These are phyloP conservation scores for Mycena rebaudengoi DNA, from an alignment of 768 basidiomycete species.

Conservation along the genomic window DNA sequence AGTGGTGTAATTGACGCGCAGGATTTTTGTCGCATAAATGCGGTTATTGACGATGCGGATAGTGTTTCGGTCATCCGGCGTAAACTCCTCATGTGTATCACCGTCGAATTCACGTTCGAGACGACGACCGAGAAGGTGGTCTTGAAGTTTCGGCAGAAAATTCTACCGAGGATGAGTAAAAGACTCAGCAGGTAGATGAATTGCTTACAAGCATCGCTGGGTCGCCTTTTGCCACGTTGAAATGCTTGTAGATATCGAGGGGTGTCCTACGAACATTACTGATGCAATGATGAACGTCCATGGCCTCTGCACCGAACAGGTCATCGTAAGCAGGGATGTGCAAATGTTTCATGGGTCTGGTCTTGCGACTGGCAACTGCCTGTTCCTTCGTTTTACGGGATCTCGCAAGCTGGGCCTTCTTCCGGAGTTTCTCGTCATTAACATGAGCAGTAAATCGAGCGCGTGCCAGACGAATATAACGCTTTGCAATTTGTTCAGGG, in stretches of 20 bases:
- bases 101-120: slow-evolving; percentile 35
- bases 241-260: slow-evolving; percentile 29
- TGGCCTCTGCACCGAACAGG: background rate
- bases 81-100: slow-evolving; percentile 36
- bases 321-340: background rate
- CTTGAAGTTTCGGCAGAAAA: slow-evolving; percentile 43
- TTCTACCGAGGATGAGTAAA: slow-evolving; percentile 22
- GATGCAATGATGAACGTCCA: slow-evolving; percentile 25
- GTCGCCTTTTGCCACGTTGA: slow-evolving; percentile 22
- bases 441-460: background rate
- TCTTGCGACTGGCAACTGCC: slow-evolving; percentile 21
- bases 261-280: slow-evolving; percentile 27
- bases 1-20: slow-evolving; percentile 46
- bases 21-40: slow-evolving; percentile 35
- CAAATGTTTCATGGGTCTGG: background rate
- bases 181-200: slow-evolving; percentile 5
- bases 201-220: slow-evolving; percentile 30
- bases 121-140: slow-evolving; percentile 44
- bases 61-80: slow-evolving; percentile 28
- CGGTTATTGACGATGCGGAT: slow-evolving; percentile 29
- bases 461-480: slow-evolving; percentile 12
- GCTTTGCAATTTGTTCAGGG: slow-evolving; percentile 38
- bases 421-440: background rate
- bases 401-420: background rate
- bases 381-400: background rate